Evolutionary conservation across 257 asterid genomes (phyloP), one percentile per base, ranked within the genome.

Genomic region (Solanum bulbocastanum): DNA sequence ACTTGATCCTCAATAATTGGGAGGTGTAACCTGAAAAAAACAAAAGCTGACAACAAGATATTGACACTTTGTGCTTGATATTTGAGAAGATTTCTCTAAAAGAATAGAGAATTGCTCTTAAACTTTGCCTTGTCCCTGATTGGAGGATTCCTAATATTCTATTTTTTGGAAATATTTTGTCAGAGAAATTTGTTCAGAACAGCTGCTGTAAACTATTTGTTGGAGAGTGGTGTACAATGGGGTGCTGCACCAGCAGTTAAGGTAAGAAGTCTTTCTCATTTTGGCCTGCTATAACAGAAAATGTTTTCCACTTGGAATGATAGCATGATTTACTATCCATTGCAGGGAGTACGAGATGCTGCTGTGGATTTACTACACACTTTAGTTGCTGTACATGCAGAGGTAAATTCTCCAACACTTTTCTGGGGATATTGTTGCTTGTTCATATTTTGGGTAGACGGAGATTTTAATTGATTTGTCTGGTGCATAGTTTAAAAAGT

Each of bases 331-430:
- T 27, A 87, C 73, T 56, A 52, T 88, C 65, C 68, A 65, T 86
- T 87, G 89, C 94, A 97, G 99, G 99, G 99, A 35, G 99, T 97
- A 79, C 91, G 99, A 89, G 99, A 97, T 94, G 98, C 94, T 23
- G 96, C 98, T 87, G 98, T 97, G 85, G 99, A 97, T 91, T 93
- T 97, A 89, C 95, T 97, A 87, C 99, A 97, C 91, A 91, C 98
- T 40, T 90, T 97, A 87, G 99, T 97, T 27, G 94, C 99, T 86
- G 98, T 97, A 86, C 99, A 97, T 89, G 98, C 99, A 8, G 99
- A 94, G 98, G 99, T 97, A 93, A 87, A 83, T 86, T 87, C 65
- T 87, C 60, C 84, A 3, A 87, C 35, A 86, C 42, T 89, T 58
- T 10, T 81, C 84, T 18, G 79, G 58, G 72, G 13, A 66, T 23